Evolutionary conservation across 2,329 filamentous ascomycete species (phyloP).

Genomic region (Conoideocrella luteorostrata): DNA sequence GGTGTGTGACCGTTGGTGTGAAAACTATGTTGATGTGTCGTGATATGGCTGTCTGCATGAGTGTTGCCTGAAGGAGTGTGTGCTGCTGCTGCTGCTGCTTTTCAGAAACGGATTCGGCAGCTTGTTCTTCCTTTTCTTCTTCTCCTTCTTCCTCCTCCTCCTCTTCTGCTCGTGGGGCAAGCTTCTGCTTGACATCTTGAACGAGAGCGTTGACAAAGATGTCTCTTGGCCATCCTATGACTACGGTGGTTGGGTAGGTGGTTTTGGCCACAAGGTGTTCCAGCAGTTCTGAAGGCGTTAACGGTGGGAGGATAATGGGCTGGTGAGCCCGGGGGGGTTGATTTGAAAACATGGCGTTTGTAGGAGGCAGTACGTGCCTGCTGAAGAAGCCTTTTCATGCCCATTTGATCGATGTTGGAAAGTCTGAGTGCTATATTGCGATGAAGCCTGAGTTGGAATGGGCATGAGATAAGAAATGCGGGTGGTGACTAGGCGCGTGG

Average conservation of each 20-base stretch:
- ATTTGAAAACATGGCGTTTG: background rate
- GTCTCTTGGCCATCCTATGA: constrained; percentile 62
- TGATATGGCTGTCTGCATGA: constrained; percentile 63
- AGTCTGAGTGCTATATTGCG: too few relatives aligned
- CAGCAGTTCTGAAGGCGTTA: constrained; percentile 56
- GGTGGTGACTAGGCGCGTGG: too few relatives aligned
- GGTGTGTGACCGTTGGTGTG: constrained; percentile 65
- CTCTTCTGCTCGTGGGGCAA: constrained; percentile 6
- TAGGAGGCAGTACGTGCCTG: too few relatives aligned
- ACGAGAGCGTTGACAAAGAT: constrained; percentile 58
- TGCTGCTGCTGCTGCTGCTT: constrained; percentile 9
- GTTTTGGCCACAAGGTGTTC: constrained; percentile 54
- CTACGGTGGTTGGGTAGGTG: constrained; percentile 53
- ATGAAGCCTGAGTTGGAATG: too few relatives aligned
- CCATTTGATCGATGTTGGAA: too few relatives aligned
- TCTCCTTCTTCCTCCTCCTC: too few relatives aligned
- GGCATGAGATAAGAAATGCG: too few relatives aligned
- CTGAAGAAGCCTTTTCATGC: too few relatives aligned
- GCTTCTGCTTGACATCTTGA: constrained; percentile 33
- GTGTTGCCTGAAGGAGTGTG: constrained; percentile 52
- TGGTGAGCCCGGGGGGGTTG: constrained; percentile 10
- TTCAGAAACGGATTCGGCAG: too few relatives aligned
- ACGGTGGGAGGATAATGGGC: constrained; percentile 44
- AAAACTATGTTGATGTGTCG: constrained; percentile 66
- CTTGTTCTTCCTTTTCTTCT: too few relatives aligned